Percentiles rank a stretch among this genome's conserved stretches.
These are phyloP conservation scores for Spergularia azorica DNA, from an alignment of 179 eudicot species.

Conservation along the genomic window DNA sequence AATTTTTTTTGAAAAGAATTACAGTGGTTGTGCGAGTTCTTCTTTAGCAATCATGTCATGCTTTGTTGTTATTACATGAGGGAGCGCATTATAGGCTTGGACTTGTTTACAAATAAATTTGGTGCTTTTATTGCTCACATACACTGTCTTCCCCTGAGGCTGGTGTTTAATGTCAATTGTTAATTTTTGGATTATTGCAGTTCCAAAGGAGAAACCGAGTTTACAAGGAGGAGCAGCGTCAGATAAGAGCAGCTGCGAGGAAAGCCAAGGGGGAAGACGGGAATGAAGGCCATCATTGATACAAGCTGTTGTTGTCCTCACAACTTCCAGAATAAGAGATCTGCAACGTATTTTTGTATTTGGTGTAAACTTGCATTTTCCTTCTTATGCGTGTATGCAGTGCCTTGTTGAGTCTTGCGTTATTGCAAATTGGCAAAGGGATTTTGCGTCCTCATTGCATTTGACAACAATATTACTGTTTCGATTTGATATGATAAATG, in stretches of 20 bases:
- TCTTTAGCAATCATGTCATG: not conserved
- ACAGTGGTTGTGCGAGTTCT: not conserved
- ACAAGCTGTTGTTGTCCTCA: not conserved
- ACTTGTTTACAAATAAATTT: not conserved
- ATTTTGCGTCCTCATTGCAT: slow-evolving; percentile 18
- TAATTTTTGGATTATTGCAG: slow-evolving; percentile 40
- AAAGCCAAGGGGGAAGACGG: slow-evolving; percentile 55
- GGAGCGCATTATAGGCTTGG: not conserved
- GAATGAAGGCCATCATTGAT: slow-evolving; percentile 28
- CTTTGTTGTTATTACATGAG: not conserved
- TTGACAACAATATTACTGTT: not conserved
- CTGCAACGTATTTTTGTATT: slow-evolving; percentile 16
- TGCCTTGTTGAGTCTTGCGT: slow-evolving; percentile 20
- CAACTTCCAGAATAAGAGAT: slow-evolving; percentile 25
- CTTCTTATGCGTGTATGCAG: slow-evolving; percentile 1
- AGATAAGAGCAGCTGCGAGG: slow-evolving; percentile 85
- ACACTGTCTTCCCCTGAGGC: not conserved
- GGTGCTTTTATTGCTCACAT: not conserved
- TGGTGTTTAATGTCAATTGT: not conserved
- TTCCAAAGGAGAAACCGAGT: slow-evolving; percentile 89
- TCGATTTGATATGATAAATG: slow-evolving; percentile 11
- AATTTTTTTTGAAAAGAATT: too few species aligned
- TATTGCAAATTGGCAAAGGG: slow-evolving; percentile 19
- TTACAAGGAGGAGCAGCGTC: slow-evolving; percentile 98
- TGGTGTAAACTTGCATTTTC: slow-evolving; percentile 17